These are phyloP conservation scores for Alternaria longipes DNA, from an alignment of 2,329 filamentous ascomycete genomes.

Conservation along the genomic window DNA sequence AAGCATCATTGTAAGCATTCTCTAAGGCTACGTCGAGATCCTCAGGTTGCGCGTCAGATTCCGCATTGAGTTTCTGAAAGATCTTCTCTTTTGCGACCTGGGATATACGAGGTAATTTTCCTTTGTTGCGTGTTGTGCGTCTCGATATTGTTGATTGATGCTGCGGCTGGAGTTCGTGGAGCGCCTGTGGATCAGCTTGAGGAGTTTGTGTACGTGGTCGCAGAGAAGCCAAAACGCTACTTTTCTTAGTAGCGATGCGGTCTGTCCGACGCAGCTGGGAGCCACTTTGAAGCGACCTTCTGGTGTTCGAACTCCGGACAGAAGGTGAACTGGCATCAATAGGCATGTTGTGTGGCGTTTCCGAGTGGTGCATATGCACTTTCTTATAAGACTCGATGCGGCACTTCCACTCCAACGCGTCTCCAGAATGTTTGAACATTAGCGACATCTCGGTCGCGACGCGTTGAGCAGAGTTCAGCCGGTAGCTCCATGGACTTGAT, in stretches of 20 bases:
- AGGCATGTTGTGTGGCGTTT: conserved; percentile 5
- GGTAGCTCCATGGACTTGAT: conserved; percentile 30
- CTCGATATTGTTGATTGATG: background rate
- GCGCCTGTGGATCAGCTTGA: background rate
- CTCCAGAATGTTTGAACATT: conserved; percentile 24
- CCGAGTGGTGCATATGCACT: background rate
- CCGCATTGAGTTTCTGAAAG: conserved; percentile 12
- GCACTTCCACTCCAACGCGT: conserved; percentile 34
- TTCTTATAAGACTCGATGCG: conserved; percentile 26
- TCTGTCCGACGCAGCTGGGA: background rate
- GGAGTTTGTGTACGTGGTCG: background rate
- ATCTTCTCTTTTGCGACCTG: conserved; percentile 22
- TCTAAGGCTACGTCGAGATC: conserved; percentile 11
- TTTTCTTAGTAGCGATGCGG: background rate
- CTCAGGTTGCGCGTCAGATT: background rate
- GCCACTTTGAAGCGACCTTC: background rate
- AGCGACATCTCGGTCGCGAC: conserved; percentile 32
- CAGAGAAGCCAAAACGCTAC: background rate
- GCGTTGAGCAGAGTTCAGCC: conserved; percentile 30
- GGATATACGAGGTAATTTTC: conserved; percentile 29
- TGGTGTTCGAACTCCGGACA: background rate
- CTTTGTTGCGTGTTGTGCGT: conserved; percentile 12
- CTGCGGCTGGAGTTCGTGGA: background rate
- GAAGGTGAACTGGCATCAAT: conserved; percentile 7
- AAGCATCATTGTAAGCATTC: background rate